Conservation (phyloP, 169 alveolate species). For the Eimeria maxima region DNA sequence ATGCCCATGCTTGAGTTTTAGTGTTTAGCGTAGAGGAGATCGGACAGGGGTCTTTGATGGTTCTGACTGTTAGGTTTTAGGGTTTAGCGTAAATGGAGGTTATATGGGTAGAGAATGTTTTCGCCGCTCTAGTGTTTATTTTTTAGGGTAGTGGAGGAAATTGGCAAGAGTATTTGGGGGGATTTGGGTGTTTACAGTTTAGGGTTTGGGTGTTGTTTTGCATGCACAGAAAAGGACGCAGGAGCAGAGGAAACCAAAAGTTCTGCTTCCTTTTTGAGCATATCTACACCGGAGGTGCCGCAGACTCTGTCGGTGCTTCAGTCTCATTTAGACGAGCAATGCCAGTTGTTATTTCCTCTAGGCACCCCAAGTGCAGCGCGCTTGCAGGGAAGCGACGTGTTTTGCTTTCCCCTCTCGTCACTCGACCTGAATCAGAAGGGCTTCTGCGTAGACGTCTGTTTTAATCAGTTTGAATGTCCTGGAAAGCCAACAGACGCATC, state of each 20-base stretch:
- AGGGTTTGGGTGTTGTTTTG: background rate
- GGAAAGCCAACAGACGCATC: background rate
- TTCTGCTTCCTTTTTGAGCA: background rate
- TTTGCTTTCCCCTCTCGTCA: background rate
- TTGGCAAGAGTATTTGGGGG: background rate
- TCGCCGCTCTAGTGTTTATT: too few species aligned
- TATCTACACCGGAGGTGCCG: background rate
- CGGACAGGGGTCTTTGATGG: background rate
- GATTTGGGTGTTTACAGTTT: background rate
- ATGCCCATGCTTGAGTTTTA: too few species aligned
- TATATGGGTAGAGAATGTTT: too few species aligned
- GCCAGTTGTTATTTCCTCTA: background rate
- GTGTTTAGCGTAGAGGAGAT: too few species aligned
- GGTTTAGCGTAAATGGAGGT: background rate
- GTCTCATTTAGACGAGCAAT: background rate
- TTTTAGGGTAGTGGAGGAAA: too few species aligned
- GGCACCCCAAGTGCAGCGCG: conserved; percentile 12
- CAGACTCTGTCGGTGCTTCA: background rate
- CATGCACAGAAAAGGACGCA: background rate
- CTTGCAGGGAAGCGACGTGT: background rate
- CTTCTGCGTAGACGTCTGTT: background rate
- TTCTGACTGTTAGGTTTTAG: background rate
- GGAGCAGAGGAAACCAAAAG: background rate
- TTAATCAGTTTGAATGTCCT: background rate
- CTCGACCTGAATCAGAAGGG: background rate